Conservation (phyloP, 306 rosid genomes). For the Trifolium dubium region DNA sequence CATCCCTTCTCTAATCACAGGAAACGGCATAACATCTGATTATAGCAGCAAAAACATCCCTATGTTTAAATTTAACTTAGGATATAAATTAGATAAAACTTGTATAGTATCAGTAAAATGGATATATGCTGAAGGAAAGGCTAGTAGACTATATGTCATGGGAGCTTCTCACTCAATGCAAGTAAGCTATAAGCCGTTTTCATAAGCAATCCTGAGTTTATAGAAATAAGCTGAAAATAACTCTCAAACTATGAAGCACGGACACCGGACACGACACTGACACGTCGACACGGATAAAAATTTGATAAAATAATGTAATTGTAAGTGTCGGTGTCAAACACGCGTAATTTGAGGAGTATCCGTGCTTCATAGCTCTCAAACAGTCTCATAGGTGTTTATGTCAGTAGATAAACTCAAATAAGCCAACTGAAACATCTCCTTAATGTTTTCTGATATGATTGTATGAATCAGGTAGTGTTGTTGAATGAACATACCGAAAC, state of each 20-base stretch:
- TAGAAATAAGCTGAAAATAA: no score
- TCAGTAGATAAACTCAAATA: not conserved
- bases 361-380: not conserved
- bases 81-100: conserved; percentile 75
- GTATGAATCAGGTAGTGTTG: conserved; percentile 64
- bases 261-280: no score
- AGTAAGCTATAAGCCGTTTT: conserved; percentile 40
- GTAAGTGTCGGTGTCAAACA: no score
- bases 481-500: conserved; percentile 79
- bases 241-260: no score
- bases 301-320: no score
- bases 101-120: conserved; percentile 74
- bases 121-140: conserved; percentile 78
- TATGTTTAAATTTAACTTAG: conserved; percentile 73
- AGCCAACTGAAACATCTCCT: not conserved
- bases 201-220: no score
- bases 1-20: conserved; percentile 55
- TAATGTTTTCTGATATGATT: conserved; percentile 26
- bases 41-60: conserved; percentile 57
- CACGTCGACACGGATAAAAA: no score
- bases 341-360: no score
- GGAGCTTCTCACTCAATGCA: conserved; percentile 72
- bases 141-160: conserved; percentile 70
- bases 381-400: not conserved
- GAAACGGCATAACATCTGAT: conserved; percentile 47